A percentile compares a stretch with the other conserved stretches of the same genome.
Evolutionary conservation across 2,329 filamentous ascomycete species (phyloP).

Genomic region (Colletotrichum echinochloae): DNA sequence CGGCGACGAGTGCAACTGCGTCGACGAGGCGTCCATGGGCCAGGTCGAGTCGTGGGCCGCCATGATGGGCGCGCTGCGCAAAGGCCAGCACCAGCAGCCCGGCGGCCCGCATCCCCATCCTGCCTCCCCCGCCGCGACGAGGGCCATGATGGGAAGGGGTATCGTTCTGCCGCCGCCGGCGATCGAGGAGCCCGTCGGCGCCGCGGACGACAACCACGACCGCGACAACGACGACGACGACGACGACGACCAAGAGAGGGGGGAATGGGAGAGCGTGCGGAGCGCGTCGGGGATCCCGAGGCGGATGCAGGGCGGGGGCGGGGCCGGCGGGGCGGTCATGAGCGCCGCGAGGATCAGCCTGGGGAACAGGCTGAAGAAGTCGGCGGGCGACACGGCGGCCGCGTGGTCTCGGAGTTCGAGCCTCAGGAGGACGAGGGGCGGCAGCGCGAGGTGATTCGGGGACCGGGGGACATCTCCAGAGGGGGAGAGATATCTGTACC

Average conservation of each 20-base stretch:
- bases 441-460: conserved; percentile 12
- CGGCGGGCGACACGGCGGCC: conserved; percentile 51
- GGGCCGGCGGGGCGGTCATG: conserved; percentile 46
- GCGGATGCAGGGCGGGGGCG: conserved; percentile 39
- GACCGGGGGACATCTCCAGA: neutral
- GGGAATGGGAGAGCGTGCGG: conserved; percentile 53
- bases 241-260: conserved; percentile 49
- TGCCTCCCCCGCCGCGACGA: neutral
- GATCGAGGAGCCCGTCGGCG: conserved; percentile 42
- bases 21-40: conserved; percentile 66
- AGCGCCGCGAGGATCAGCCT: conserved; percentile 60
- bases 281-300: conserved; percentile 42
- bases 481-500: neutral
- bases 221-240: conserved; percentile 47
- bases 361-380: conserved; percentile 62
- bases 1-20: conserved; percentile 74
- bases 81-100: conserved; percentile 43
- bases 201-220: conserved; percentile 47
- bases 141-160: conserved; percentile 20
- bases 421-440: conserved; percentile 48
- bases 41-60: conserved; percentile 72
- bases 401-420: conserved; percentile 59
- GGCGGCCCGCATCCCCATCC: neutral
- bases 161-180: conserved; percentile 46
- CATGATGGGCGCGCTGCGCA: conserved; percentile 59